Conservation (phyloP, 257 asterid species). For the Solanum sejunctum region DNA sequence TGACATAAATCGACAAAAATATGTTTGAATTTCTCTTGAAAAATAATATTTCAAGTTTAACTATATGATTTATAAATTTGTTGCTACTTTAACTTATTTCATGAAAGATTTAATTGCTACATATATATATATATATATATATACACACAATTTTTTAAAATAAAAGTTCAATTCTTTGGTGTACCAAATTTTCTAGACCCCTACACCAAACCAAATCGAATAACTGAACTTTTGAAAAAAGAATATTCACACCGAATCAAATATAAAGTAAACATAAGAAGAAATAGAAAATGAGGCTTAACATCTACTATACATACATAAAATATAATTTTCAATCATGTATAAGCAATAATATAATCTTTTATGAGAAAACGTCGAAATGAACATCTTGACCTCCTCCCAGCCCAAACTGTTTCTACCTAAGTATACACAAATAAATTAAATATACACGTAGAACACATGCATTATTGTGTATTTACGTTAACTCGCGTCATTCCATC, state of each 20-base stretch:
- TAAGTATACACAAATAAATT: background rate
- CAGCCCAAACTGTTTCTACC: background rate
- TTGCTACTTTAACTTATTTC: too few relatives aligned
- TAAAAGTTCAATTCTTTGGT: too few relatives aligned
- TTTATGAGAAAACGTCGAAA: fast-evolving
- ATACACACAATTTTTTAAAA: too few relatives aligned
- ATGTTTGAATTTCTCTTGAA: too few relatives aligned
- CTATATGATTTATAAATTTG: too few relatives aligned
- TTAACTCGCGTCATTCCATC: background rate
- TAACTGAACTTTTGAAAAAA: too few relatives aligned
- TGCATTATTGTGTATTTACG: background rate
- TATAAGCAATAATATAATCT: background rate
- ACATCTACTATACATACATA: background rate
- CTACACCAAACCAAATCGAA: too few relatives aligned
- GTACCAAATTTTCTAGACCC: too few relatives aligned
- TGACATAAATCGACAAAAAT: too few relatives aligned
- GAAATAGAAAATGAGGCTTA: background rate
- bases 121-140: too few relatives aligned
- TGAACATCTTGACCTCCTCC: background rate
- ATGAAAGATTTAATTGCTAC: too few relatives aligned
- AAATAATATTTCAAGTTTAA: too few relatives aligned
- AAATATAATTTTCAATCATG: fast-evolving
- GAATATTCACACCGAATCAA: background rate
- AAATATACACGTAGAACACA: background rate
- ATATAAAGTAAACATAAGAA: background rate